Conservation (phyloP, 2,329 filamentous ascomycete species). For the Fonsecaea monophora region DNA sequence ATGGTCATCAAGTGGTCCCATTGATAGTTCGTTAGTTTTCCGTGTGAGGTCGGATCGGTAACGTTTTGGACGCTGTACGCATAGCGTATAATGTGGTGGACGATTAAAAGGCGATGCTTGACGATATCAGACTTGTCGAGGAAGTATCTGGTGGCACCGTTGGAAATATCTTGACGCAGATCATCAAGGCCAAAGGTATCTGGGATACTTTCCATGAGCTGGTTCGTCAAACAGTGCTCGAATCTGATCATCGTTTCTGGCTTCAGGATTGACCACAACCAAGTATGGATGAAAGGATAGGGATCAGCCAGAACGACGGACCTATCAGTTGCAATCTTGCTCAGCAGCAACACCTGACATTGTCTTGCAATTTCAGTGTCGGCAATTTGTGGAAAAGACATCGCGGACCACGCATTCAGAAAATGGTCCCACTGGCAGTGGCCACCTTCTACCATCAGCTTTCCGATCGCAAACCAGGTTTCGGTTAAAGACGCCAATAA, state of each 20-base stretch:
- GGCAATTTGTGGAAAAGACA: conserved; percentile 25
- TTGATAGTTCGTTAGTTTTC: conserved; percentile 18
- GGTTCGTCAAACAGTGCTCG: conserved; percentile 30
- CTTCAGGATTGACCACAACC: conserved; percentile 26
- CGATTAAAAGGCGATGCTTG: conserved; percentile 28
- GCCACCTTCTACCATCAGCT: conserved; percentile 21
- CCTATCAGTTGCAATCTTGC: conserved; percentile 23
- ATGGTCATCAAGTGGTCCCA: conserved; percentile 23
- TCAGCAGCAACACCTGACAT: conserved; percentile 33
- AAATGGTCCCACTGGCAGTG: conserved; percentile 29
- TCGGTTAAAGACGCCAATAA: conserved; percentile 28
- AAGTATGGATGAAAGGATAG: conserved; percentile 27
- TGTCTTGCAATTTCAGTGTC: conserved; percentile 19
- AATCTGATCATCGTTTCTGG: conserved; percentile 24
- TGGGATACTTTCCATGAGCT: conserved; percentile 25
- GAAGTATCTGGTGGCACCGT: conserved; percentile 1
- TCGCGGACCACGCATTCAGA: conserved; percentile 18
- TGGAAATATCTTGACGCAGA: conserved; percentile 18
- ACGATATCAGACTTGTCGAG: conserved; percentile 24
- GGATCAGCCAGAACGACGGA: conserved; percentile 17
- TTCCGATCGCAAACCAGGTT: conserved; percentile 31
- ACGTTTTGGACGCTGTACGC: conserved; percentile 20
- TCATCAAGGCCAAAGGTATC: conserved; percentile 24
- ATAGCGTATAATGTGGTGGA: conserved; percentile 30
- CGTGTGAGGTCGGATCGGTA: conserved; percentile 5